These are phyloP conservation scores for Mesembryanthemum crystallinum DNA, from an alignment of 148 eudicot genomes.

Conservation along the genomic window DNA sequence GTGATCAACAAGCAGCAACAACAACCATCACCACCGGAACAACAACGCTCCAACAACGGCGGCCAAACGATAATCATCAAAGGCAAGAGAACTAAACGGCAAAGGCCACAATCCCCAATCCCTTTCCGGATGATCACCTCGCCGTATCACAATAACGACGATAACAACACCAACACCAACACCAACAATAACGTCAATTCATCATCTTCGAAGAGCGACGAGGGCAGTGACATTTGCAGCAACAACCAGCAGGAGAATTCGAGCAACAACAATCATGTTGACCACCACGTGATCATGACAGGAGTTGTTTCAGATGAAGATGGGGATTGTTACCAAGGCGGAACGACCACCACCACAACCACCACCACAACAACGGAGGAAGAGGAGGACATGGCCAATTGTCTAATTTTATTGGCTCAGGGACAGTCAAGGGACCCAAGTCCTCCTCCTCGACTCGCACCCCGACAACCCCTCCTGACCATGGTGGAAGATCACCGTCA, in stretches of 20 bases:
- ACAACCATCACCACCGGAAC: not conserved
- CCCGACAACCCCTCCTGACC: not conserved
- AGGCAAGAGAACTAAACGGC: slow-evolving; percentile 44
- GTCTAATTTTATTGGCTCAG: slow-evolving; percentile 46
- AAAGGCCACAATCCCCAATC: slow-evolving; percentile 41
- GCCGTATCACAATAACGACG: not conserved
- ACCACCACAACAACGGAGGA: slow-evolving; percentile 25
- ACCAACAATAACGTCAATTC: not conserved
- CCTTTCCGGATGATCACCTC: slow-evolving; percentile 34
- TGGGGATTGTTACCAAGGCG: slow-evolving; percentile 14
- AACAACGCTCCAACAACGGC: not conserved
- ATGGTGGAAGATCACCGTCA: slow-evolving; percentile 3
- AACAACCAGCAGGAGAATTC: slow-evolving; percentile 14
- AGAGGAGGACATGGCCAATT: slow-evolving; percentile 53
- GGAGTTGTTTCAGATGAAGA: slow-evolving; percentile 19
- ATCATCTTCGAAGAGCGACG: slow-evolving; percentile 22
- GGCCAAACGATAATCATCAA: slow-evolving; percentile 32
- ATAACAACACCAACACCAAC: too few species aligned
- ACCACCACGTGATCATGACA: not conserved
- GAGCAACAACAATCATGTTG: not conserved
- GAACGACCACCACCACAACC: slow-evolving; percentile 6
- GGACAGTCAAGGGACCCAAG: slow-evolving; percentile 19
- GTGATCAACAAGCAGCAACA: slow-evolving; percentile 17
- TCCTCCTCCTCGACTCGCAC: not conserved
- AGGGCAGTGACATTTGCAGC: slow-evolving; percentile 34